These are phyloP conservation scores for Monosporozyma siamensis DNA, from an alignment of 805 yeast species.

Conservation along the genomic window DNA sequence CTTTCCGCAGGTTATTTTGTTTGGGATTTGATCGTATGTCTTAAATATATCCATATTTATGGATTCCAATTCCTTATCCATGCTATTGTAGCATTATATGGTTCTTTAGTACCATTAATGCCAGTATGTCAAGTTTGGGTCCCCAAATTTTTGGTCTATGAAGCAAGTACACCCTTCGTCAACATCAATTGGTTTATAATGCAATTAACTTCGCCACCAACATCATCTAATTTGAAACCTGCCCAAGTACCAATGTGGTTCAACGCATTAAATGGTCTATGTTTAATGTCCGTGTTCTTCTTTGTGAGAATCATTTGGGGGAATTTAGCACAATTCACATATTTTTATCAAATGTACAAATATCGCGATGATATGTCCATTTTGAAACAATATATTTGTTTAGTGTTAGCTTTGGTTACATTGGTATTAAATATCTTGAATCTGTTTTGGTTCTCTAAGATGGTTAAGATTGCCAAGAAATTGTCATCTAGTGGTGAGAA, in stretches of 20 bases:
- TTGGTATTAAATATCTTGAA: conserved; percentile 60
- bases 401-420: conserved; percentile 16
- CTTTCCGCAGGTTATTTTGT: conserved; percentile 76
- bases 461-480: conserved; percentile 66
- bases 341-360: conserved; percentile 40
- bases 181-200: conserved; percentile 87
- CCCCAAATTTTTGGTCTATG: conserved; percentile 76
- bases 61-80: conserved; percentile 79
- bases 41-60: conserved; percentile 52
- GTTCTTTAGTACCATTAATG: conserved; percentile 50
- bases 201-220: conserved; percentile 43
- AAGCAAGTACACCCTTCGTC: conserved; percentile 88
- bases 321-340: conserved; percentile 51
- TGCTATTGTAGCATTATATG: conserved; percentile 72
- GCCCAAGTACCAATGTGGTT: conserved; percentile 40
- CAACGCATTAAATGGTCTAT: conserved; percentile 60
- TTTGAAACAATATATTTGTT: conserved; percentile 35
- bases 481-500: conserved; percentile 22
- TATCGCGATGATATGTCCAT: conserved; percentile 38
- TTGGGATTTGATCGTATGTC: conserved; percentile 79
- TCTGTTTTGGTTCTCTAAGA: conserved; percentile 78
- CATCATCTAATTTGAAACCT: conserved; percentile 34
- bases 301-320: conserved; percentile 81
- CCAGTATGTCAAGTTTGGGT: conserved; percentile 79
- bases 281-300: conserved; percentile 64